Evolutionary conservation across 345 rosid species (phyloP).

Genomic region (Rhizophora apiculata): DNA sequence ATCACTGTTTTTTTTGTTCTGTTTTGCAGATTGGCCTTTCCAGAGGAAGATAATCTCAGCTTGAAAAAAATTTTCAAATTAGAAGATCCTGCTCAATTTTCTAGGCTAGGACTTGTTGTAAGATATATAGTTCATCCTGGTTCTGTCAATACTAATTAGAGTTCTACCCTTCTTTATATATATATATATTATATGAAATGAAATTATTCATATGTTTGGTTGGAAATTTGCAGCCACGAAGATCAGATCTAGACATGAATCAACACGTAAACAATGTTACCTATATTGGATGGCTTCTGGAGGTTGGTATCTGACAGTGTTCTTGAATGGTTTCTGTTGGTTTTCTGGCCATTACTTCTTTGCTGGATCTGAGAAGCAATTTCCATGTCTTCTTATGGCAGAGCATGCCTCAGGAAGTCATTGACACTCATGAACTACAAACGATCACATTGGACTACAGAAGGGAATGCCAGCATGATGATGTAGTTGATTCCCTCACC

Average conservation of each 20-base stretch:
- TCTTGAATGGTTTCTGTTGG: background rate
- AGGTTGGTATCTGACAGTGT: slow-evolving; percentile 45
- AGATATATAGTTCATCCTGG: slow-evolving; percentile 15
- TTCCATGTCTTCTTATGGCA: slow-evolving; percentile 30
- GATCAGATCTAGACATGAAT: slow-evolving; percentile 98
- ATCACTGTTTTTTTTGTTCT: background rate
- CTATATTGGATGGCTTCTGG: slow-evolving; percentile 90
- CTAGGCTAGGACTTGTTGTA: slow-evolving; percentile 73
- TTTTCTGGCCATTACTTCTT: background rate
- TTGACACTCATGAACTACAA: slow-evolving; percentile 78
- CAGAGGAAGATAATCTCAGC: slow-evolving; percentile 71
- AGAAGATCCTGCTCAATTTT: slow-evolving; percentile 67
- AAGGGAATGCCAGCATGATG: slow-evolving; percentile 83
- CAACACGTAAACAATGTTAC: slow-evolving; percentile 91
- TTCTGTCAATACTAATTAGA: background rate
- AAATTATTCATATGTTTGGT: background rate
- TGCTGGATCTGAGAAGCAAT: background rate
- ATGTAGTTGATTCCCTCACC: slow-evolving; percentile 82
- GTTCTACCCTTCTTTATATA: background rate
- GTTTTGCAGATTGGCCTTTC: slow-evolving; percentile 67
- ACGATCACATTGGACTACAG: slow-evolving; percentile 82
- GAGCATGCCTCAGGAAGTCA: slow-evolving; percentile 92
- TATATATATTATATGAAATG: background rate
- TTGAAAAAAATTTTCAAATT: slow-evolving; percentile 70
- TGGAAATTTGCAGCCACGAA: slow-evolving; percentile 55